Evolutionary conservation across 495 filamentous ascomycete species (phyloP).

Genomic region (Trichoderma reesei): DNA sequence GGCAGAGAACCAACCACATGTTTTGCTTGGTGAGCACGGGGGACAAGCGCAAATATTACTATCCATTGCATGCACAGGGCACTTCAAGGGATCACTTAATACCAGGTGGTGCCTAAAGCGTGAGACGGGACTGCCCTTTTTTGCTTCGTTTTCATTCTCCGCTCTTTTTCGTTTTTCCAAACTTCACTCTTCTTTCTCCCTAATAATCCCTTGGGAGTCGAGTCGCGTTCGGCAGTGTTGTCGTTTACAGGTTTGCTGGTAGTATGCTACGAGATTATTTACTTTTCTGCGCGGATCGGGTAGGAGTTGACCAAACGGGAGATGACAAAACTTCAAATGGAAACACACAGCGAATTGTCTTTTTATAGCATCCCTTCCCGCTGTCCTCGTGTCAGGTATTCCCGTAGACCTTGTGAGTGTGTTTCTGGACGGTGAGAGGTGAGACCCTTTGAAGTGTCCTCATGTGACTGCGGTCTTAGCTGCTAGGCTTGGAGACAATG

Average conservation of each 20-base stretch:
- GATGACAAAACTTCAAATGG: too few relatives aligned
- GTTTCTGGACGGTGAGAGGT: not conserved
- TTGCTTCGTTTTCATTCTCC: too few relatives aligned
- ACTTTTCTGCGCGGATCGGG: too few relatives aligned
- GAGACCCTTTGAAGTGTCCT: too few relatives aligned
- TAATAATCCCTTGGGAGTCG: not conserved
- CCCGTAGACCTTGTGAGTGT: not conserved
- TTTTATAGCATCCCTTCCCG: too few relatives aligned
- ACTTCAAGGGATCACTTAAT: not conserved
- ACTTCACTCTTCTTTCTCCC: not conserved
- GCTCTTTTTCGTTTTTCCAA: not conserved
- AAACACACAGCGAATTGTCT: too few relatives aligned
- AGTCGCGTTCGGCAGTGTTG: too few relatives aligned
- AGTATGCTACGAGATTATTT: too few relatives aligned
- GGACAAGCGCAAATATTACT: constrained; percentile 8
- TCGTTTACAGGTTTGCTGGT: too few relatives aligned
- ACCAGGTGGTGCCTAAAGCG: not conserved
- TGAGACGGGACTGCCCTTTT: not conserved
- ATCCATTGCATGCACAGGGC: not conserved
- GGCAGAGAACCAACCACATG: not conserved
- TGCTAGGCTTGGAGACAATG: too few relatives aligned
- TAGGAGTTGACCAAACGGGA: too few relatives aligned
- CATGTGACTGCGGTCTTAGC: not conserved
- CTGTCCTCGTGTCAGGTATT: not conserved
- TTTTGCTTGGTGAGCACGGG: not conserved